Conservation (phyloP, 2,329 filamentous ascomycete species). For the Cryphonectria parasitica region DNA sequence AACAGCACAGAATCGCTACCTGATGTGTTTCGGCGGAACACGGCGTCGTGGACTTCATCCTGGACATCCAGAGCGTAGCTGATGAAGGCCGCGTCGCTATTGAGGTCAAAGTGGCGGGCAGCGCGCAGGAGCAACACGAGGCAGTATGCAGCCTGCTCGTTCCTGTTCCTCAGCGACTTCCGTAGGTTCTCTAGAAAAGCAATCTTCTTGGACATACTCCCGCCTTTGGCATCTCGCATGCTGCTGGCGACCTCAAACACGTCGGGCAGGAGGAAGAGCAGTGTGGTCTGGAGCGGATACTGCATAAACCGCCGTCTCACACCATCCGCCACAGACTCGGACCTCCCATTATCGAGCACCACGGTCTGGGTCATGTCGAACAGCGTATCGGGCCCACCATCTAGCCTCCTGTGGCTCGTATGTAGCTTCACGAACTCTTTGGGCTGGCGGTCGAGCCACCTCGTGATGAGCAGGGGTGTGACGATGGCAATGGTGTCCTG, state of each 20-base stretch:
- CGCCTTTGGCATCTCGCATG: constrained; percentile 65
- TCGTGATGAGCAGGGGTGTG: constrained; percentile 64
- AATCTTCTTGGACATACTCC: constrained; percentile 67
- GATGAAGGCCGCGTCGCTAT: constrained; percentile 65
- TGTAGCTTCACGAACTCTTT: constrained; percentile 68
- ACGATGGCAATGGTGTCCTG: constrained; percentile 67
- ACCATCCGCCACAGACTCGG: constrained; percentile 50
- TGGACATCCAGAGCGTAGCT: constrained; percentile 73
- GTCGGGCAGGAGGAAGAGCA: constrained; percentile 68
- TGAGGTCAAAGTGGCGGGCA: constrained; percentile 65
- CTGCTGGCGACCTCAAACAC: constrained; percentile 73
- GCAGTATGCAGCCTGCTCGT: constrained; percentile 70
- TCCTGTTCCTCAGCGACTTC: constrained; percentile 66
- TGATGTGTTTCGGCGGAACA: constrained; percentile 59
- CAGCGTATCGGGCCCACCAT: constrained; percentile 67
- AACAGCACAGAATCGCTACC: constrained; percentile 55
- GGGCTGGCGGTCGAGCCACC: constrained; percentile 69
- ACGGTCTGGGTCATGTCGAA: constrained; percentile 71
- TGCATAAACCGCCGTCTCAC: constrained; percentile 58
- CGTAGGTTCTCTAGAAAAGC: constrained; percentile 66
- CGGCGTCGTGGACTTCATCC: constrained; percentile 68
- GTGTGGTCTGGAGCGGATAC: constrained; percentile 64
- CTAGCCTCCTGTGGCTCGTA: constrained; percentile 62
- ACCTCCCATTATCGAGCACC: constrained; percentile 26
- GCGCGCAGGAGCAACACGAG: constrained; percentile 65